Evolutionary conservation across 495 filamentous ascomycete genomes (phyloP).

Genomic region (Penicillium paradoxum): DNA sequence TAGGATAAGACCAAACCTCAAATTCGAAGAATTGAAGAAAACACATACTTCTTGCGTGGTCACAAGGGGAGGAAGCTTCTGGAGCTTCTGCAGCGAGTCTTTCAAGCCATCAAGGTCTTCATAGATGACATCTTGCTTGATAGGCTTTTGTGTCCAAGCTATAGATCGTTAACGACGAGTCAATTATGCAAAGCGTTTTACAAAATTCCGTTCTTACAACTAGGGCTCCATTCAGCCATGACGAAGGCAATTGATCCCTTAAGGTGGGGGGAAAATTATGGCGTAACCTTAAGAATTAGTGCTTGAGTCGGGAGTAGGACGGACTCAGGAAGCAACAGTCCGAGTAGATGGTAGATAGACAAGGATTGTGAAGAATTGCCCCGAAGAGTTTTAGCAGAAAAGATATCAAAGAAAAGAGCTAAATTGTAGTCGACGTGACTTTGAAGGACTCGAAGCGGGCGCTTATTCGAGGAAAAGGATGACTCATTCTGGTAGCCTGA

Average conservation of each 20-base stretch:
- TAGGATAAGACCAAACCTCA: neutral
- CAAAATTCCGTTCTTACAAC: slow-evolving; percentile 20
- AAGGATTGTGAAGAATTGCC: neutral
- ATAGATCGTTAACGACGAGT: neutral
- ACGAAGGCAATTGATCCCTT: slow-evolving; percentile 7
- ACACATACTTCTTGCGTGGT: slow-evolving; percentile 65
- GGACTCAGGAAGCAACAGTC: neutral
- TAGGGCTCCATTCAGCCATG: slow-evolving; percentile 33
- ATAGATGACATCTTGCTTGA: slow-evolving; percentile 86
- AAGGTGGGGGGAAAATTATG: slow-evolving; percentile 6
- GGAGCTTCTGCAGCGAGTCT: slow-evolving; percentile 63
- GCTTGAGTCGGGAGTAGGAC: neutral
- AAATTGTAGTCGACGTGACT: neutral
- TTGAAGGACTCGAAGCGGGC: neutral
- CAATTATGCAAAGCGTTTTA: neutral
- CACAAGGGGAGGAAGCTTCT: slow-evolving; percentile 79
- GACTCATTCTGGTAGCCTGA: slow-evolving; percentile 20
- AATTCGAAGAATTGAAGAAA: neutral
- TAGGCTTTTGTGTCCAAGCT: slow-evolving; percentile 87
- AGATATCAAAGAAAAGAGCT: slow-evolving; percentile 5
- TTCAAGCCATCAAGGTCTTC: slow-evolving; percentile 59
- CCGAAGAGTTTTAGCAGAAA: slow-evolving; percentile 1
- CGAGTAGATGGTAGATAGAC: neutral
- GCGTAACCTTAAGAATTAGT: neutral
- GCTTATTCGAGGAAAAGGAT: slow-evolving; percentile 25